Percentiles rank a stretch among this genome's conserved stretches.
These are phyloP conservation scores for Fusarium sp. DNA, from an alignment of 2,329 filamentous ascomycete species.

Conservation along the genomic window DNA sequence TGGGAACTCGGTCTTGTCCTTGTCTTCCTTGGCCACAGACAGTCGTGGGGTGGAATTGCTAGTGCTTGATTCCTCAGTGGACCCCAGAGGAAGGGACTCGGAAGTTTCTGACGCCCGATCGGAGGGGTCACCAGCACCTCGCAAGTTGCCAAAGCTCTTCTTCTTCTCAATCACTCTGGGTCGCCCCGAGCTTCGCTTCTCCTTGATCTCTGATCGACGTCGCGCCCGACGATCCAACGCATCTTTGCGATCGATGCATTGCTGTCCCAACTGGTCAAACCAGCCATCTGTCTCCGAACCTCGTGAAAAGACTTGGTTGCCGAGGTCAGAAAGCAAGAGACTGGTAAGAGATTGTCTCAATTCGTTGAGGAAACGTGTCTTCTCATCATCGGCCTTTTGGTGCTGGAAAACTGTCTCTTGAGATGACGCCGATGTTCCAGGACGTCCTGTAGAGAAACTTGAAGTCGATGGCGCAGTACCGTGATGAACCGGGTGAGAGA, in stretches of 20 bases:
- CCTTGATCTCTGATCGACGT: constrained; percentile 56
- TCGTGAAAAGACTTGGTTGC: constrained; percentile 84
- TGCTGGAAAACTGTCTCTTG: constrained; percentile 76
- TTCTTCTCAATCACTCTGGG: constrained; percentile 71
- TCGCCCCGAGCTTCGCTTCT: constrained; percentile 60
- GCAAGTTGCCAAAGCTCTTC: constrained; percentile 75
- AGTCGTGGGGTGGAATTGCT: constrained; percentile 46
- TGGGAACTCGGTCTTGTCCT: constrained; percentile 71
- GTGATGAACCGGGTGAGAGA: constrained; percentile 58
- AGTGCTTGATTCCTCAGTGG: constrained; percentile 55
- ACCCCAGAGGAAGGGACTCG: constrained; percentile 54
- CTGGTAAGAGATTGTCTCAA: constrained; percentile 85
- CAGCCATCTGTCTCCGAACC: constrained; percentile 95
- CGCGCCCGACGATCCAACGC: constrained; percentile 63
- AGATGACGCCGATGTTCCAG: constrained; percentile 75
- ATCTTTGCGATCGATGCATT: constrained; percentile 73
- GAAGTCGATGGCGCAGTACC: constrained; percentile 59
- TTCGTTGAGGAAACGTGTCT: constrained; percentile 81
- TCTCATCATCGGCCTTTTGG: constrained; percentile 74
- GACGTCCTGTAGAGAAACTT: constrained; percentile 65
- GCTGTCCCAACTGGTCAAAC: constrained; percentile 77
- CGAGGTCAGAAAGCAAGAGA: constrained; percentile 88
- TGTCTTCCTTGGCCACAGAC: constrained; percentile 44
- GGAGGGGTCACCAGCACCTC: constrained; percentile 60
- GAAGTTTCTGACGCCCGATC: constrained; percentile 56